Base-by-base conservation (phyloP, 306 rosid genomes). In the Psophocarpus tetragonolobus region DNA sequence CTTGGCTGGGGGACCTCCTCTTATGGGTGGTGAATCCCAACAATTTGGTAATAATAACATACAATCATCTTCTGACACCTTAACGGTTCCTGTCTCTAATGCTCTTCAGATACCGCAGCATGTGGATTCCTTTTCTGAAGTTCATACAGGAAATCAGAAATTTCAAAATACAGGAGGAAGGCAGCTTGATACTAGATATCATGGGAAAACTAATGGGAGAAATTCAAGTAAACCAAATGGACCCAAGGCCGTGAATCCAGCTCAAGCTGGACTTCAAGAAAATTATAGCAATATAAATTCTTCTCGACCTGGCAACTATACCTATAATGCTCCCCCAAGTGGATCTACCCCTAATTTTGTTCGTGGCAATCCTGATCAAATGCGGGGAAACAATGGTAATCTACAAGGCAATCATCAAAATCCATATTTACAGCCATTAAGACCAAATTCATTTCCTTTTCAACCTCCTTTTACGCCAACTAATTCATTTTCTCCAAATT, bases 1-100 rank as follows among this genome's bases (percentile, higher is more conserved):
- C 54, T 74, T 86, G 27, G 89, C 87, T 1, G 98, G 97, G 68
- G 98, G 98, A 8, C 48, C 87, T 20, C 98, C 98, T 9, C 85
- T 56, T 24, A 56, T 87, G 26, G 82, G 53, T 58, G 87, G 89
- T 27, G 98, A 91, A 73, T 84, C 97, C 27, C 83, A 84, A 23
- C 93, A 83, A 80, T 88, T 87, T 75, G 81, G 57, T 27, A 91
- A 81, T 48, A 85, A 56, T 84, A 74, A 5, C 45, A 58, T 9
- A 82, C 47, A 14, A 57, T 80, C 83, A 39, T 78, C 78, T 58
- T 73, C 81, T 17, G 88, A 90, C 8, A 71, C 56, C 21, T 10
- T 81, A 2, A 87, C 79, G 27, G 53, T 57, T 68, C 79, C 88
- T 0, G 85, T 79, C 57, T 57, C 87, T 71, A 90, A 75, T 75